phyloP scores from a whole-genome alignment of 805 yeast species.

The Myxozyma melibiosi region DNA sequence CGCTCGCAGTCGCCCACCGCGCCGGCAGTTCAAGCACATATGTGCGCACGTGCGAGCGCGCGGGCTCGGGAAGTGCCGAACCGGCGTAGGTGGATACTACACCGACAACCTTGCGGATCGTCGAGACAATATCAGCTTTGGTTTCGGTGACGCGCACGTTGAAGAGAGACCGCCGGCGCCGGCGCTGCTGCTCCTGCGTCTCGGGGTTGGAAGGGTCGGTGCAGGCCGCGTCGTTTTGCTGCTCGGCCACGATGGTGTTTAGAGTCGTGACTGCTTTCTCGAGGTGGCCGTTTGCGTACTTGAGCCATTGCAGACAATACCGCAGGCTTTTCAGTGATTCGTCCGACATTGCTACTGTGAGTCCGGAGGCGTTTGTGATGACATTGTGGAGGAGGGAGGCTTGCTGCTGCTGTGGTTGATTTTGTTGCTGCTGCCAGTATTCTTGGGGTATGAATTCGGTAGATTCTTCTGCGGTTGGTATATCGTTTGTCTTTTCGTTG shows the following conservation, averaged over 20 bases:
- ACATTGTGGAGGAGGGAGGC: conserved; percentile 23
- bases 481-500: background rate
- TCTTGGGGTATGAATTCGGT: conserved; percentile 7
- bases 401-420: conserved; percentile 1
- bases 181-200: conserved; percentile 28
- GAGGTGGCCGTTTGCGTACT: conserved; percentile 77
- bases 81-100: conserved; percentile 86
- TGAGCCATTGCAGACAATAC: conserved; percentile 76
- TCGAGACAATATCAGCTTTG: conserved; percentile 80
- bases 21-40: conserved; percentile 74
- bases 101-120: conserved; percentile 84
- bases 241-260: conserved; percentile 52
- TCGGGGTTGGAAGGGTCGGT: conserved; percentile 24
- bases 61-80: conserved; percentile 71
- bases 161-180: conserved; percentile 17
- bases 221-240: conserved; percentile 27
- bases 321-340: conserved; percentile 77
- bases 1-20: conserved; percentile 59
- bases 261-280: conserved; percentile 65
- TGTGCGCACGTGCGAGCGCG: conserved; percentile 77
- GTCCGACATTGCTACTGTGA: conserved; percentile 51
- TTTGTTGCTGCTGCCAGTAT: background rate
- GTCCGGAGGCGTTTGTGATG: conserved; percentile 38
- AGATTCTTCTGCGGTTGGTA: background rate
- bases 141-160: conserved; percentile 44